Percentiles rank a stretch among this genome's conserved stretches.
phyloP scores from a whole-genome alignment of 306 rosid species.

The cucumber (Cucumis sativus) region Cucumber_9930_V3 NC_026656.2:19279001-19279500 shows the following conservation, averaged over 20 bases:
- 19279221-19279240: not conserved
- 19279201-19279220: not conserved
- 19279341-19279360: too few species aligned
- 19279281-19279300: not conserved
- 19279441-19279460: too few species aligned
- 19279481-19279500: too few species aligned
- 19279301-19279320: not conserved
- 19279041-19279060: not conserved
- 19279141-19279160: not conserved
- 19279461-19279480: too few species aligned
- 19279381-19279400: too few species aligned
- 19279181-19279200: not conserved
- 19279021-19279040: not conserved
- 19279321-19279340: too few species aligned
- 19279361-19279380: too few species aligned
- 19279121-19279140: not conserved
- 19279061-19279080: conserved; percentile 1
- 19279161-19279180: not conserved
- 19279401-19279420: too few species aligned
- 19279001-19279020: not conserved
- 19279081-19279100: not conserved
- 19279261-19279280: not conserved
- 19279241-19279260: not conserved
- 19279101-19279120: not conserved
- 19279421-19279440: too few species aligned